Percentiles rank a stretch among this genome's conserved stretches.
These are phyloP conservation scores for Alectoria sarmentosa DNA, from an alignment of 495 filamentous ascomycete genomes.

Conservation along the genomic window DNA sequence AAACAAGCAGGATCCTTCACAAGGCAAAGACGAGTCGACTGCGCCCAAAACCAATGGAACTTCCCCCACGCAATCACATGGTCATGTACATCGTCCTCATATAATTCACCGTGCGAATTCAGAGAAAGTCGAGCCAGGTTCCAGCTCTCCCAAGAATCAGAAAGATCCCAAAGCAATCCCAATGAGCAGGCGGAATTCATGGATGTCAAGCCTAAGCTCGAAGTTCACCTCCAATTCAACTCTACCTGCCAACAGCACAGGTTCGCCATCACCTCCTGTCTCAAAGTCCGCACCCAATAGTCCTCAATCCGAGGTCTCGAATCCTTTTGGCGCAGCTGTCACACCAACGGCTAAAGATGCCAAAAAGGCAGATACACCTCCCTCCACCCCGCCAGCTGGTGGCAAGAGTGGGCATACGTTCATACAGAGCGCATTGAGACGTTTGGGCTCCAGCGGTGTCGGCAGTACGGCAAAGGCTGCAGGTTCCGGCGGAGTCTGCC, in stretches of 20 bases:
- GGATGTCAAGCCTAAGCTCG: conserved; percentile 87
- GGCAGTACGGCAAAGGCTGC: conserved; percentile 39
- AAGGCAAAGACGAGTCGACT: conserved; percentile 7
- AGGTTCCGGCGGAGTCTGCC: conserved; percentile 51
- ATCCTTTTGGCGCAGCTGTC: conserved; percentile 45
- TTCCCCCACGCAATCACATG: conserved; percentile 8
- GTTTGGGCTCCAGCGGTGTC: conserved; percentile 65
- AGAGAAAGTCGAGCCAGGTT: conserved; percentile 24
- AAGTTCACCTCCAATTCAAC: conserved; percentile 74
- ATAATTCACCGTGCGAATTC: conserved; percentile 23
- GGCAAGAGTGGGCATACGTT: conserved; percentile 64
- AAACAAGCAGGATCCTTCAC: conserved; percentile 3
- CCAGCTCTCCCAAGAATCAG: conserved; percentile 28
- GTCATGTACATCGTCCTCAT: conserved; percentile 25
- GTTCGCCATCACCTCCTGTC: conserved; percentile 35
- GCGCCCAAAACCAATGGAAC: conserved; percentile 15
- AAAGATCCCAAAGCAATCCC: conserved; percentile 31
- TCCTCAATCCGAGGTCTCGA: conserved; percentile 38
- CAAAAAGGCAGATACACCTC: conserved; percentile 44
- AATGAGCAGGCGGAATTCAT: conserved; percentile 62
- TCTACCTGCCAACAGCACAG: conserved; percentile 38
- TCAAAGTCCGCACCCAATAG: conserved; percentile 41
- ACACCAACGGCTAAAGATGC: conserved; percentile 53
- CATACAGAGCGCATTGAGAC: conserved; percentile 70
- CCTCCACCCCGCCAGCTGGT: conserved; percentile 61